Evolutionary conservation across 192 early-diverging fungal species (phyloP), one percentile per base, ranked within the genome.

Genomic region (Mycoemilia scoparia): DNA sequence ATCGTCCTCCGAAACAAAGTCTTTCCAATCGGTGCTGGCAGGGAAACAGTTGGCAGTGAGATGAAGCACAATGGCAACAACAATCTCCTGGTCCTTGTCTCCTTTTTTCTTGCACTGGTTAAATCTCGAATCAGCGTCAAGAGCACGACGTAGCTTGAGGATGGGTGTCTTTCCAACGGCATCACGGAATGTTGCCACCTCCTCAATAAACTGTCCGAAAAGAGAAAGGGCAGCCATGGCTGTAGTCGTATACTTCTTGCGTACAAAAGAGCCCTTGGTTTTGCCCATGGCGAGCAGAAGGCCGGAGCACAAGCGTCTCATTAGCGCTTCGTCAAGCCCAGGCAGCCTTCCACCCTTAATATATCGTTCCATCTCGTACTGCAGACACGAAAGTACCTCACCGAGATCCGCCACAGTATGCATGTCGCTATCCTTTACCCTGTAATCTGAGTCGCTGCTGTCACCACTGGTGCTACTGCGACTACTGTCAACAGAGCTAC

Each of bases 181-280:
- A 10, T 49, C 53, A 38, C 87, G 77, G 41, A 96, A 96, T 50
- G 92, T 85, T 42, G 73, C 70, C 21, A 96, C 85, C 67, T 96
- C 84, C 49, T 87, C 77, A 20, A 93, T 44, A 48, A 96, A 92
- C 60, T 92, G 87, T 15, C 84, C 91, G 77, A 96, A 90, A 30
- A 96, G 65, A 21, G 69, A 72, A 57, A 91, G 91, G 11, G 88
- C 85, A 11, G 76, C 60, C 41, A 87, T 72, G 7, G 88, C 80
- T 19, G 86, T 85, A 24, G 67, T 57, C 2, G 86, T 77, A 11
- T 76, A 56, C 6, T 45, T 45, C 30, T 64, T 64, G 22, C 67
- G 45, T 30, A 87, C 42, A 20, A 80, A 56, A 18, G 67, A 66
- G 21, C 77, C 79, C 30, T 69, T 54, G 16, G 46, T 49, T 18